These are phyloP conservation scores for Polychytrium aggregatum DNA, from an alignment of 192 early-diverging fungal genomes.

Conservation along the genomic window DNA sequence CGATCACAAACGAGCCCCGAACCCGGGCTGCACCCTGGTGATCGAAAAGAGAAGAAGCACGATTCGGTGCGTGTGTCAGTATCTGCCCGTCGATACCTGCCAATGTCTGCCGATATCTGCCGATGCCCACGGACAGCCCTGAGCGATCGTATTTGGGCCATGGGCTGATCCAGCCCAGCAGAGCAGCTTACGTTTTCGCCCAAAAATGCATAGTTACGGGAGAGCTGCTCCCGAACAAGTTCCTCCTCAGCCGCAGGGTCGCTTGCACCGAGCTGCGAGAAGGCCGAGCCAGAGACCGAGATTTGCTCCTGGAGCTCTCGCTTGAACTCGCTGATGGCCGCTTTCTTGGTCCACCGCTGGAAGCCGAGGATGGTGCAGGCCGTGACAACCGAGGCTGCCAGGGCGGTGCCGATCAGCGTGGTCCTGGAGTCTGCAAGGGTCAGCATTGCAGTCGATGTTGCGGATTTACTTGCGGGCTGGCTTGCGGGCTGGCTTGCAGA, in stretches of 20 bases:
- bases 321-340: slow-evolving; percentile 5
- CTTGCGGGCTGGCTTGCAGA: too few species aligned
- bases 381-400: slow-evolving; percentile 7
- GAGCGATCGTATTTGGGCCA: neutral
- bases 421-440: too few species aligned
- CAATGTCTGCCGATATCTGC: too few species aligned
- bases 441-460: too few species aligned
- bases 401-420: too few species aligned
- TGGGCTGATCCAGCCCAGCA: neutral
- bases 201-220: slow-evolving; percentile 78
- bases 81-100: neutral
- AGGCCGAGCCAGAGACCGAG: neutral
- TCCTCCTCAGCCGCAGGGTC: slow-evolving; percentile 49
- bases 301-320: slow-evolving; percentile 2
- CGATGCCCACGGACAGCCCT: neutral
- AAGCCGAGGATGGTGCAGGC: slow-evolving; percentile 5
- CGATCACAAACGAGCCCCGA: slow-evolving; percentile 74
- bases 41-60: slow-evolving; percentile 44
- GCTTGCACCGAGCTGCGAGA: neutral
- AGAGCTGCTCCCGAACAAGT: slow-evolving; percentile 73
- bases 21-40: slow-evolving; percentile 59
- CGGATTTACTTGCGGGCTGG: too few species aligned
- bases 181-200: slow-evolving; percentile 46
- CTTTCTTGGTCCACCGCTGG: slow-evolving; percentile 4
- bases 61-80: neutral